A percentile compares a stretch with the other conserved stretches of the same genome.
Evolutionary conservation across 345 rosid species (phyloP).

Genomic region (Psidium friedrichsthalianum): DNA sequence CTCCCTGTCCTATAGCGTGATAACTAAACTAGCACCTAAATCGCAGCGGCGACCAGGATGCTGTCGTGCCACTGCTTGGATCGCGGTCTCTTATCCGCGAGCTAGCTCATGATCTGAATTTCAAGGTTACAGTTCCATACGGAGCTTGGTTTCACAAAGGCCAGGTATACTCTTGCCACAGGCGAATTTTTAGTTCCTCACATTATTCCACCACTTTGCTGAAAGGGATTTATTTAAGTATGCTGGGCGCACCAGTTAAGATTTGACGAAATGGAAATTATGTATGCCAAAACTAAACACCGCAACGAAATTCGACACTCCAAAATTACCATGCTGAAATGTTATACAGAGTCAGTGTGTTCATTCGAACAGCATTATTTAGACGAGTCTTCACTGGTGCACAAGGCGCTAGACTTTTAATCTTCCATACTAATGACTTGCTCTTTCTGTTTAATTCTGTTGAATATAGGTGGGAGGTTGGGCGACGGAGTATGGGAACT

Average conservation of each 20-base stretch:
- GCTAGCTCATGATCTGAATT: constrained; percentile 58
- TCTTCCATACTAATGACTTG: not conserved
- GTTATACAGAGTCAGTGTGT: not conserved
- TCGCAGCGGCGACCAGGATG: constrained; percentile 82
- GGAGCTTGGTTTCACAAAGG: constrained; percentile 87
- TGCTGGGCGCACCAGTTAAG: not conserved
- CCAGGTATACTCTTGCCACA: constrained; percentile 38
- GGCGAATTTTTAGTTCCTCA: not conserved
- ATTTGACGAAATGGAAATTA: not conserved
- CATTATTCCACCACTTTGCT: not conserved
- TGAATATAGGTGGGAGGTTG: constrained; percentile 67
- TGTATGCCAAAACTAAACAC: not conserved
- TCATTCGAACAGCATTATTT: not conserved
- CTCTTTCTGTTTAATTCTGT: not conserved
- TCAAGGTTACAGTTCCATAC: constrained; percentile 58
- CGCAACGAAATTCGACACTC: not conserved
- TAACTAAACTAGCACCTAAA: not conserved
- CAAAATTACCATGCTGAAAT: not conserved
- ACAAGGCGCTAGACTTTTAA: not conserved
- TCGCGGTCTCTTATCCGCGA: constrained; percentile 68
- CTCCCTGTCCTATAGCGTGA: not conserved
- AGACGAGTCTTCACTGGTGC: not conserved
- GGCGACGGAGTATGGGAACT: constrained; percentile 68
- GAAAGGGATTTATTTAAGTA: not conserved
- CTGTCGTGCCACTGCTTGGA: constrained; percentile 71